A percentile compares a stretch with the other conserved stretches of the same genome.
Conservation (phyloP, 202 grass and related monocot species). For the Schoenoplectus tabernaemontani region DNA sequence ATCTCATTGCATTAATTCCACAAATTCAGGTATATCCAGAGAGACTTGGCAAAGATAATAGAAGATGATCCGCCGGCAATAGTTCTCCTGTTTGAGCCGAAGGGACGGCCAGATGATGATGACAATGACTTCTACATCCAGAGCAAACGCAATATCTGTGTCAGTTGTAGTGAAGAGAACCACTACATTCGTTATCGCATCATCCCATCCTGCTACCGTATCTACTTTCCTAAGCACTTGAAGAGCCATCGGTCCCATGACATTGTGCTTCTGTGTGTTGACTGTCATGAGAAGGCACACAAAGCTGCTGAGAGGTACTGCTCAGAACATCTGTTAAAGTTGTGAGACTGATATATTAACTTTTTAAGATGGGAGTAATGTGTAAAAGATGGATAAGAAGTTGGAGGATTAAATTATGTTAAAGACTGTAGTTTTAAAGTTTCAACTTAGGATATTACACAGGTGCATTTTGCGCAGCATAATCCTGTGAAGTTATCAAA, state of each 20-base stretch:
- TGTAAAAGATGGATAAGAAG: not conserved
- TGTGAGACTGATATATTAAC: too few species aligned
- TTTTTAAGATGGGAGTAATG: not conserved
- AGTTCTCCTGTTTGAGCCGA: constrained; percentile 95
- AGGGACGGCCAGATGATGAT: constrained; percentile 94
- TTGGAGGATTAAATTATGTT: not conserved
- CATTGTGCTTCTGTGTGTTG: constrained; percentile 93
- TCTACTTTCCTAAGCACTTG: constrained; percentile 95
- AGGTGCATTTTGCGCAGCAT: not conserved
- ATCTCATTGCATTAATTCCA: not conserved
- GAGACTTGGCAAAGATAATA: constrained; percentile 69
- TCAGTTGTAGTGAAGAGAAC: constrained; percentile 86
- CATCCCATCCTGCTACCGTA: constrained; percentile 96
- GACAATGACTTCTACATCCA: constrained; percentile 95
- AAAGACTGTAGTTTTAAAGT: not conserved
- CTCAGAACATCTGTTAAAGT: not conserved
- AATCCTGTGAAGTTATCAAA: not conserved
- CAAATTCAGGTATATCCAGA: constrained; percentile 57
- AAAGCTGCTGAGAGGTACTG: constrained; percentile 67
- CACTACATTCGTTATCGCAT: constrained; percentile 97
- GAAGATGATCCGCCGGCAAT: constrained; percentile 90
- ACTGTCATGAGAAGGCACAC: constrained; percentile 90
- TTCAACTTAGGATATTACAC: not conserved
- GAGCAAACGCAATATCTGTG: constrained; percentile 96
- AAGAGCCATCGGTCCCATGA: constrained; percentile 97